phyloP scores from a whole-genome alignment of 768 basidiomycete species.

The Lactarius hengduanensis region DNA sequence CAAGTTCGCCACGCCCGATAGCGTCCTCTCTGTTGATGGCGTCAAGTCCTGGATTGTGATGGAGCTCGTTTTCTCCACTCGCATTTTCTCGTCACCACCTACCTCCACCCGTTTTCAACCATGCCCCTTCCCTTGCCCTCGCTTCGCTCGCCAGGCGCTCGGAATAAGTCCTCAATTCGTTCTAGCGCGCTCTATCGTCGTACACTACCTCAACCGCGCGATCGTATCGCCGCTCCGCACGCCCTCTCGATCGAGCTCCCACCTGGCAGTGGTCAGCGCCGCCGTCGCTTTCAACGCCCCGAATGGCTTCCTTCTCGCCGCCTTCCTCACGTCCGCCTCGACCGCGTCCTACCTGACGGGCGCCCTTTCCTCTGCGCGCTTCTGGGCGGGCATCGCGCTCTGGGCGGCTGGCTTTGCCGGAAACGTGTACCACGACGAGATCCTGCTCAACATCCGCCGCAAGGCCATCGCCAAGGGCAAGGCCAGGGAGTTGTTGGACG shows the following conservation, averaged over 20 bases:
- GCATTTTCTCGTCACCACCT: conserved; percentile 55
- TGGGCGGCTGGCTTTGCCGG: conserved; percentile 74
- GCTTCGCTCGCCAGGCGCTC: conserved; percentile 39
- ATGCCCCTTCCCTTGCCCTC: conserved; percentile 35
- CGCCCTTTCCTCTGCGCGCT: conserved; percentile 41
- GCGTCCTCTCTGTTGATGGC: conserved; percentile 53
- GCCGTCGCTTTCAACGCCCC: conserved; percentile 65
- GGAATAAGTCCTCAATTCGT: conserved; percentile 34
- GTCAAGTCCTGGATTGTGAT: conserved; percentile 70
- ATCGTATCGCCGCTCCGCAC: conserved; percentile 77
- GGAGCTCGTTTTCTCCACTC: conserved; percentile 64
- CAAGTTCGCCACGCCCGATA: conserved; percentile 57
- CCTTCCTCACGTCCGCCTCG: conserved; percentile 61
- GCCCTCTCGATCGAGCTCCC: conserved; percentile 72
- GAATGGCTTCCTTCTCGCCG: conserved; percentile 70
- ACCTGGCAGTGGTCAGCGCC: conserved; percentile 58
- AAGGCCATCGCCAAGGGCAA: conserved; percentile 45
- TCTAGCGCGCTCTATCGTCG: conserved; percentile 57
- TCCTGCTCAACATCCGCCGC: conserved; percentile 78
- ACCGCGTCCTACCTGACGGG: conserved; percentile 45
- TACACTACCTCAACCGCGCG: conserved; percentile 84
- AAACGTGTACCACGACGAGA: conserved; percentile 88
- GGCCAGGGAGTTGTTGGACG: conserved; percentile 31
- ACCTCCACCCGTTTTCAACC: conserved; percentile 47
- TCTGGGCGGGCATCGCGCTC: conserved; percentile 61